Conservation (phyloP, 108 stramenopile genomes). For the Asterionellopsis glacialis region DNA sequence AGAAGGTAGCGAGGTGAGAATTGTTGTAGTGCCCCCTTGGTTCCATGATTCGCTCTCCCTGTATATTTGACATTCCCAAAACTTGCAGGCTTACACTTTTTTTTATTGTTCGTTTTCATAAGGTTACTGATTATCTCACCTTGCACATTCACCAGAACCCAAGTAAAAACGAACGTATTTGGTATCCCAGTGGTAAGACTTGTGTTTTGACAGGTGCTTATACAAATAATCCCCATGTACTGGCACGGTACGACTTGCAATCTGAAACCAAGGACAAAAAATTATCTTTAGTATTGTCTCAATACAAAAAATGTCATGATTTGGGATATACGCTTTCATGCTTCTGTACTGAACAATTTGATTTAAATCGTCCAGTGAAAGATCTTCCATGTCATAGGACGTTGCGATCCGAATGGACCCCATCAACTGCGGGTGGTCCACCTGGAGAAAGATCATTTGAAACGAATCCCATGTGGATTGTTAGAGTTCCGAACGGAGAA, state of each 20-base stretch:
- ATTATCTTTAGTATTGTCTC: conserved; percentile 68
- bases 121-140: conserved; percentile 48
- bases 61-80: too few species aligned
- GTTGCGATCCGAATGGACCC: conserved; percentile 22
- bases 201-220: conserved; percentile 58
- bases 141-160: conserved; percentile 57
- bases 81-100: neutral
- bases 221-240: conserved; percentile 72
- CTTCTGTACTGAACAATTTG: conserved; percentile 63
- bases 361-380: conserved; percentile 36
- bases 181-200: conserved; percentile 48
- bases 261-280: conserved; percentile 36
- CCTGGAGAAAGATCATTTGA: conserved; percentile 36
- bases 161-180: conserved; percentile 36
- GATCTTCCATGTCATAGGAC: conserved; percentile 16
- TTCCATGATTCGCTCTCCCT: too few species aligned
- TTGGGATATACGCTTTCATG: conserved; percentile 66
- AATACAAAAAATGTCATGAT: conserved; percentile 62
- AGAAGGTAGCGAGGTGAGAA: conserved; percentile 50
- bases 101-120: neutral
- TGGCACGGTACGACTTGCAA: conserved; percentile 58
- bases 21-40: neutral
- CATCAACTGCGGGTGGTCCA: conserved; percentile 49
- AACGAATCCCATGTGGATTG: conserved; percentile 53
- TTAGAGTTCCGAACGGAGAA: conserved; percentile 19